Conservation (phyloP, 441 rosid genomes). For the Populus hybrid region DNA sequence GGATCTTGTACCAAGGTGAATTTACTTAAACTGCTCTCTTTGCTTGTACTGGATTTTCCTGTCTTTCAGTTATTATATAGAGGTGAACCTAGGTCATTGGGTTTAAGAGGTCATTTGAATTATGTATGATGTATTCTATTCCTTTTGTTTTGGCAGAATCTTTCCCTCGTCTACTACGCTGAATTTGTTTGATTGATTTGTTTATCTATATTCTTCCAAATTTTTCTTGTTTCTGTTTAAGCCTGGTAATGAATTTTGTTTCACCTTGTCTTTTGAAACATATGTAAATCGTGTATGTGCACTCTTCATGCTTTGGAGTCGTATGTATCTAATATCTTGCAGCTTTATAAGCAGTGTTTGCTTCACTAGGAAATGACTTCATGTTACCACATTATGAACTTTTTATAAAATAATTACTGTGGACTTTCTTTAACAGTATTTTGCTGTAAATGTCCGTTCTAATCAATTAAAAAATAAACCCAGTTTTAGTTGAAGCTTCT, state of each 20-base stretch:
- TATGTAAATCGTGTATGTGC: background rate
- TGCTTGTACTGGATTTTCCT: background rate
- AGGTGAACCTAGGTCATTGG: no score
- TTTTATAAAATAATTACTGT: background rate
- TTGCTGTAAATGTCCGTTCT: background rate
- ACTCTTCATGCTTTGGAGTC: background rate
- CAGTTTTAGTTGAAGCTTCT: conserved; percentile 2
- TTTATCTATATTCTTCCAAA: background rate
- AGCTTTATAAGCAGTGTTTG: background rate
- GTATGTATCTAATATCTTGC: background rate
- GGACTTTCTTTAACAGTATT: background rate
- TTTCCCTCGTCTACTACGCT: no score
- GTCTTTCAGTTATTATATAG: background rate
- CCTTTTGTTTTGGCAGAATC: no score
- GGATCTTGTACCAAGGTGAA: conserved; percentile 67
- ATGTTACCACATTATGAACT: background rate
- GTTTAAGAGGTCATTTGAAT: no score
- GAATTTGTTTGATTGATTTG: no score
- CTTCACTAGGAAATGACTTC: background rate
- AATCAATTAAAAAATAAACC: background rate
- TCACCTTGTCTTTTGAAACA: background rate
- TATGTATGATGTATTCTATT: no score
- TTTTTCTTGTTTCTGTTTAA: background rate
- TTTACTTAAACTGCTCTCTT: conserved; percentile 7
- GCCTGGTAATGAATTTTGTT: background rate